phyloP scores from a whole-genome alignment of 805 yeast species.

The Lipomyces sp. region DNA sequence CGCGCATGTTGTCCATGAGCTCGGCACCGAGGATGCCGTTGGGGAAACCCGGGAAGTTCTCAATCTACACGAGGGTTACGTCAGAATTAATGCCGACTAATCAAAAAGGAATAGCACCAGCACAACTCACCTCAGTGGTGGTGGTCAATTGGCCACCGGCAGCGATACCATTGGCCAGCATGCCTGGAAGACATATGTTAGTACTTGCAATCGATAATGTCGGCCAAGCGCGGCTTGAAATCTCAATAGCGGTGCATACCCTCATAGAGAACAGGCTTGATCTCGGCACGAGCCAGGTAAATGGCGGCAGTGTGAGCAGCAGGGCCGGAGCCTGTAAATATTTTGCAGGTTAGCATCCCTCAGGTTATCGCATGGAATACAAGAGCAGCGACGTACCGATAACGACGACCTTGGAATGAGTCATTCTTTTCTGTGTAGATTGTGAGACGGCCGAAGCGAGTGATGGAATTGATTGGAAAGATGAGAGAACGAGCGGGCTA shows the following conservation, averaged over 20 bases:
- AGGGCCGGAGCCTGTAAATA: constrained; percentile 84
- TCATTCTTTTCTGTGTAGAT: constrained; percentile 8
- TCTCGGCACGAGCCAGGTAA: constrained; percentile 93
- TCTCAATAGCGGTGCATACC: too few relatives aligned
- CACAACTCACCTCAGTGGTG: constrained; percentile 66
- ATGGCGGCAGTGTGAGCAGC: constrained; percentile 99
- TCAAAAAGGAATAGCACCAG: background rate
- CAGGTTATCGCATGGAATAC: too few relatives aligned
- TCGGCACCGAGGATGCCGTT: constrained; percentile 81
- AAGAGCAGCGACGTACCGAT: constrained; percentile 37
- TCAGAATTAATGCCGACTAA: background rate
- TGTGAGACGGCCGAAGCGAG: background rate
- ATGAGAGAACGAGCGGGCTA: too few relatives aligned
- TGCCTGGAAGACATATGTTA: constrained; percentile 28
- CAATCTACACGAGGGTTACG: constrained; percentile 45
- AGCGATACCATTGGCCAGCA: constrained; percentile 91
- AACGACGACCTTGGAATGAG: constrained; percentile 76
- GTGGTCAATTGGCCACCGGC: constrained; percentile 99
- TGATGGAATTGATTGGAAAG: too few relatives aligned
- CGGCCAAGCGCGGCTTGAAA: too few relatives aligned
- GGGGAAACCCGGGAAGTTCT: constrained; percentile 99
- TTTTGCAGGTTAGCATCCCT: too few relatives aligned
- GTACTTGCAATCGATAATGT: too few relatives aligned
- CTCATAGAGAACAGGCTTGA: constrained; percentile 88
- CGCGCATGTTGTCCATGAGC: constrained; percentile 91